These are phyloP conservation scores for Cystobasidium sp. DNA, from an alignment of 1,284 basidiomycete genomes.

Conservation along the genomic window DNA sequence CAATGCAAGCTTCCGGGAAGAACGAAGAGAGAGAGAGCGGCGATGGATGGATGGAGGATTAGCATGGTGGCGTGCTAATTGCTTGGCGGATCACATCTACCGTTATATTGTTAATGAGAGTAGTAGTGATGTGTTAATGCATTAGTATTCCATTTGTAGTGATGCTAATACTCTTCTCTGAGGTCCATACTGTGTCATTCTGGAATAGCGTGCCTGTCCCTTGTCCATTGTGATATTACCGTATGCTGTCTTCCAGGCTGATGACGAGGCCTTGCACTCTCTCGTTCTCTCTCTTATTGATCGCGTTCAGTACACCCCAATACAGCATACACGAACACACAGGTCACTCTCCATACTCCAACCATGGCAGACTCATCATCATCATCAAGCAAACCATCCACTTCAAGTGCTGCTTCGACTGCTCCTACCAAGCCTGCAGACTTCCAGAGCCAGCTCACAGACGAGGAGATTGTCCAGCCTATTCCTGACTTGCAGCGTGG, in stretches of 20 bases:
- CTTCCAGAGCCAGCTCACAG: conserved; percentile 11
- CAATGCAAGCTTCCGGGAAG: background rate
- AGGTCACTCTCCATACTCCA: background rate
- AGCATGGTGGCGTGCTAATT: background rate
- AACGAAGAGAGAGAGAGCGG: background rate
- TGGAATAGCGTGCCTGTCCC: background rate
- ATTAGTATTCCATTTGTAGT: background rate
- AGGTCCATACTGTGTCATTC: background rate
- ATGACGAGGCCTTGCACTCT: conserved; percentile 6
- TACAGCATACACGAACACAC: background rate
- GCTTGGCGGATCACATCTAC: too few relatives aligned
- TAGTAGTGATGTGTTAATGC: background rate
- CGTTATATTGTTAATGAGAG: background rate
- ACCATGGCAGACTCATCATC: conserved; percentile 2
- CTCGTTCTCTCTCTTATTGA: background rate
- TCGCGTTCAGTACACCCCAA: background rate
- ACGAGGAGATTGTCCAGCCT: conserved; percentile 74
- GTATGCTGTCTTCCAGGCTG: background rate
- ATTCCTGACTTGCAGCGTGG: conserved; percentile 82
- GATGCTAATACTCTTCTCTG: background rate
- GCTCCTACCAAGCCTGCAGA: background rate
- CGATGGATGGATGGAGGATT: background rate
- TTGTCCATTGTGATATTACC: background rate
- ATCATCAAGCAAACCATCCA: conserved; percentile 16
- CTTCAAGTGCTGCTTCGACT: background rate